Evolutionary conservation across 1,284 basidiomycete species (phyloP).

Genomic region (Cerrena zonata): DNA sequence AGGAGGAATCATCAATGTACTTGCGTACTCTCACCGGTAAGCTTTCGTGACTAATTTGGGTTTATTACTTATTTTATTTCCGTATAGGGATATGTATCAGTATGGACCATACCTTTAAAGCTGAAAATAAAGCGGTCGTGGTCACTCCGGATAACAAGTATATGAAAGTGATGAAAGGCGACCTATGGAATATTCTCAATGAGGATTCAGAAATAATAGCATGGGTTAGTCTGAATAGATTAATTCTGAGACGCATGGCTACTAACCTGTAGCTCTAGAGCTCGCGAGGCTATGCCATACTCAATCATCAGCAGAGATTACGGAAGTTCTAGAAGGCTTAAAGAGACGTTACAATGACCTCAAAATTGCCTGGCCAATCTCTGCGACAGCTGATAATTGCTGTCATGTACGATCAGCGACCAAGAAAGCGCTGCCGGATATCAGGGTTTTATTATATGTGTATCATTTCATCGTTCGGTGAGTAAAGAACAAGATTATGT

Average conservation of each 20-base stretch:
- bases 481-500: neutral
- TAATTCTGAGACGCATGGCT: neutral
- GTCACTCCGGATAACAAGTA: slow-evolving; percentile 1
- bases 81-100: neutral
- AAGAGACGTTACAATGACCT: slow-evolving; percentile 11
- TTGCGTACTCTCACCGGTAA: slow-evolving; percentile 12
- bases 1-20: slow-evolving; percentile 11
- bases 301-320: slow-evolving; percentile 13
- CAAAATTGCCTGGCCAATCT: slow-evolving; percentile 12
- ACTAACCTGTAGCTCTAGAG: neutral
- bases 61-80: neutral
- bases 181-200: slow-evolving; percentile 17
- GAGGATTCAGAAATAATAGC: slow-evolving; percentile 17
- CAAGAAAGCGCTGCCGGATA: slow-evolving; percentile 7
- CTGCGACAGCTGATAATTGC: slow-evolving; percentile 22
- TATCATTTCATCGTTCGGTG: slow-evolving; percentile 16
- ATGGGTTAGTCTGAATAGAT: slow-evolving; percentile 12
- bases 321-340: slow-evolving; percentile 17
- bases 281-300: slow-evolving; percentile 19
- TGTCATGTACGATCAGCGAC: slow-evolving; percentile 17
- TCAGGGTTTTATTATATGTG: slow-evolving; percentile 11
- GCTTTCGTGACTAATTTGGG: neutral
- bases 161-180: slow-evolving; percentile 10
- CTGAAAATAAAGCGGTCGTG: slow-evolving; percentile 30
- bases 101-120: slow-evolving; percentile 27